Evolutionary conservation across 805 yeast species (phyloP).

Genomic region (Lachancea lanzarotensis): DNA sequence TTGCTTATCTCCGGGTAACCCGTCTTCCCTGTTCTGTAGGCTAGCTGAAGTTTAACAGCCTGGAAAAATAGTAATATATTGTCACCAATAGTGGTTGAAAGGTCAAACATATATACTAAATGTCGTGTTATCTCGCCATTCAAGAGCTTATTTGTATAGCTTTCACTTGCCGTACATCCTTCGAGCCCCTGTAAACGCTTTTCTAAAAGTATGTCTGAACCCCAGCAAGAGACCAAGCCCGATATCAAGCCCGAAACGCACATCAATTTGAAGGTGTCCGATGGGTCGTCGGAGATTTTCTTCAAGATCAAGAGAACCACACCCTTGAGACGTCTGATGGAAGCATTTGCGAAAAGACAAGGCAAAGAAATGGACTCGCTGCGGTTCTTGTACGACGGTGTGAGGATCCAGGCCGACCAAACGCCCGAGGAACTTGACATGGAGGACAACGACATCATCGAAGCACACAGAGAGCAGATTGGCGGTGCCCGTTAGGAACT

Average conservation of each 20-base stretch:
- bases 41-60: too few relatives aligned
- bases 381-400: slow-evolving; percentile 90
- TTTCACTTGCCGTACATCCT: too few relatives aligned
- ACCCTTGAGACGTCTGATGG: slow-evolving; percentile 90
- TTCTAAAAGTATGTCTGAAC: slow-evolving; percentile 20
- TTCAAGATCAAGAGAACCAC: slow-evolving; percentile 93
- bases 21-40: too few relatives aligned
- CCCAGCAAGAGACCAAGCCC: slow-evolving; percentile 35
- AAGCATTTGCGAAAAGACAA: slow-evolving; percentile 96
- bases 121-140: too few relatives aligned
- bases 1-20: too few relatives aligned
- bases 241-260: slow-evolving; percentile 68
- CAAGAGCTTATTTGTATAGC: too few relatives aligned
- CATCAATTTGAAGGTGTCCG: slow-evolving; percentile 89
- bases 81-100: too few relatives aligned
- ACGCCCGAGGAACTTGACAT: slow-evolving; percentile 91
- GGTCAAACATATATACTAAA: too few relatives aligned
- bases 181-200: background rate
- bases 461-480: slow-evolving; percentile 93
- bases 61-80: too few relatives aligned
- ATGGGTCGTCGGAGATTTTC: slow-evolving; percentile 87
- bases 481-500: too few relatives aligned
- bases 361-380: slow-evolving; percentile 79
- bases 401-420: slow-evolving; percentile 76
- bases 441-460: slow-evolving; percentile 94